Conservation (phyloP, 805 yeast species). For the Metschnikowia kunwiensis region DNA sequence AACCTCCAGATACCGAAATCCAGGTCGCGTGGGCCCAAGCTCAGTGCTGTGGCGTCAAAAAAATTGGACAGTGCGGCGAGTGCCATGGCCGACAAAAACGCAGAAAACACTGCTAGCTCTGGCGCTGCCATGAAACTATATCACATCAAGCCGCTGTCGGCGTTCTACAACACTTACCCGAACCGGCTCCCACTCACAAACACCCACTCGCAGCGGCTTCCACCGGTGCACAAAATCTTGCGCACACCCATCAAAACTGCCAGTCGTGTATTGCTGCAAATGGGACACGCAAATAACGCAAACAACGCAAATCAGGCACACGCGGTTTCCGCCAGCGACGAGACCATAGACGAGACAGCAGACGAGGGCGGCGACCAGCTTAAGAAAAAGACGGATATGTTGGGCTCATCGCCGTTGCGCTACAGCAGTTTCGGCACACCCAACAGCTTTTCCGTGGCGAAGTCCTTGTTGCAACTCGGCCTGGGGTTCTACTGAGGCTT, state of each 20-base stretch:
- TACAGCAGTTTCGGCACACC: slow-evolving; percentile 39
- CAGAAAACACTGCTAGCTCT: too few relatives aligned
- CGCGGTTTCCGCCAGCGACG: slow-evolving; percentile 19
- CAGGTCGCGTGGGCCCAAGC: slow-evolving; percentile 8
- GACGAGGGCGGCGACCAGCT: slow-evolving; percentile 17
- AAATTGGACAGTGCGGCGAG: slow-evolving; percentile 5
- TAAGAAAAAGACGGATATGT: slow-evolving; percentile 21
- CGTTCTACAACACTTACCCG: slow-evolving; percentile 24
- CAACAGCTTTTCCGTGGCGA: slow-evolving; percentile 44
- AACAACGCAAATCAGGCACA: neutral
- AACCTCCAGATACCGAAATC: slow-evolving; percentile 14
- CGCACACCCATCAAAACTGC: slow-evolving; percentile 42
- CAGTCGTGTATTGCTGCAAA: slow-evolving; percentile 18
- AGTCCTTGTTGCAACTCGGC: slow-evolving; percentile 44
- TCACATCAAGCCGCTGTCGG: slow-evolving; percentile 36
- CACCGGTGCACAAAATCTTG: slow-evolving; percentile 43
- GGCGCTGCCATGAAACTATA: slow-evolving; percentile 32
- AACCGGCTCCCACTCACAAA: slow-evolving; percentile 14
- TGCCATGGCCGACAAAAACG: too few relatives aligned
- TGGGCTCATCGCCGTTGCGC: slow-evolving; percentile 36
- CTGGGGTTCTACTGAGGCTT: slow-evolving; percentile 23
- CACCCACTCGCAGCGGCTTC: slow-evolving; percentile 19
- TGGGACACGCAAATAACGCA: slow-evolving; percentile 12
- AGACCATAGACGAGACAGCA: slow-evolving; percentile 22
- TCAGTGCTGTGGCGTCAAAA: slow-evolving; percentile 21